Conservation (phyloP, 257 asterid genomes). For the Penstemon newberryi region DNA sequence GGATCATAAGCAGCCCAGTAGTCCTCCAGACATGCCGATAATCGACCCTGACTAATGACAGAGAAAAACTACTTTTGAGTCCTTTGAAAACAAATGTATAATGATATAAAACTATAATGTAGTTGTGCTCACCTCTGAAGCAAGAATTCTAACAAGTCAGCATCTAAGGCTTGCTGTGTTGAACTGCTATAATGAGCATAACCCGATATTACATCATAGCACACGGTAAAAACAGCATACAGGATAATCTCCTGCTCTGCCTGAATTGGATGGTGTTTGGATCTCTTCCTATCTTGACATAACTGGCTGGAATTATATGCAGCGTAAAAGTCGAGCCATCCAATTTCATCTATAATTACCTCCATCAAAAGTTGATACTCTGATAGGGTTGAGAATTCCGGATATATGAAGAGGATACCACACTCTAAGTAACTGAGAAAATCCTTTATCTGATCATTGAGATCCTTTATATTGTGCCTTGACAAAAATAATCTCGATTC, state of each 20-base stretch:
- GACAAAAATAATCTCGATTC: constrained; percentile 69
- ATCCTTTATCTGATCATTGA: constrained; percentile 58
- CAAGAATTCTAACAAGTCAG: constrained; percentile 60
- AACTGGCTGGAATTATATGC: constrained; percentile 30
- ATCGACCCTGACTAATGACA: constrained; percentile 62
- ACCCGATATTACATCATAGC: constrained; percentile 76
- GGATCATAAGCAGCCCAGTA: constrained; percentile 77
- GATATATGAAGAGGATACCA: constrained; percentile 61
- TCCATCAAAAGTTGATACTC: constrained; percentile 79
- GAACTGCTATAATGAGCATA: constrained; percentile 75
- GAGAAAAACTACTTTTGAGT: constrained; percentile 26
- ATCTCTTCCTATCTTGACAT: constrained; percentile 50
- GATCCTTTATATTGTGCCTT: constrained; percentile 57
- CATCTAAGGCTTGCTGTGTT: constrained; percentile 51
- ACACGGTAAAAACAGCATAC: constrained; percentile 56
- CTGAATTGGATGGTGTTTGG: constrained; percentile 56
- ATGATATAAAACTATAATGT: constrained; percentile 11
- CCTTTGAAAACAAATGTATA: not conserved
- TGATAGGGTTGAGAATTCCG: constrained; percentile 58
- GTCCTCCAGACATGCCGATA: constrained; percentile 69
- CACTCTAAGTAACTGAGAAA: constrained; percentile 77
- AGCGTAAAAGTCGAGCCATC: constrained; percentile 83
- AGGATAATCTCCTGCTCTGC: constrained; percentile 71
- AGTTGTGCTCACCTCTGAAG: constrained; percentile 57
- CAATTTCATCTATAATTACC: constrained; percentile 72